Percentiles rank a stretch among this genome's conserved stretches.
Evolutionary conservation across 2,329 filamentous ascomycete genomes (phyloP).

Genomic region (Bertia moriformis): DNA sequence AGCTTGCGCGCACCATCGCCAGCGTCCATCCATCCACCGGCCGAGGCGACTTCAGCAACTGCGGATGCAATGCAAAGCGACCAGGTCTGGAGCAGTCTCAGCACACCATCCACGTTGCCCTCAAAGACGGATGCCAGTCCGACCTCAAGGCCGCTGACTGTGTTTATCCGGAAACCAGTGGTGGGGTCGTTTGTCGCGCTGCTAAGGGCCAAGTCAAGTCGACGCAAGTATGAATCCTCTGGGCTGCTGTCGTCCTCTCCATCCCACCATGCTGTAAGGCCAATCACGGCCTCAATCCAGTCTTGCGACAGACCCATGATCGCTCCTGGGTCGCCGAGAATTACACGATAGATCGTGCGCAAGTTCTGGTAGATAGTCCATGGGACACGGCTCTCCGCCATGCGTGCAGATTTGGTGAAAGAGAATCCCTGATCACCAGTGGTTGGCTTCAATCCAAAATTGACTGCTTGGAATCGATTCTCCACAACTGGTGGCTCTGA

Average conservation of each 20-base stretch:
- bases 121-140: conserved; percentile 43
- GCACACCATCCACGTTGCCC: conserved; percentile 35
- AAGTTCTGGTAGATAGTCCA: conserved; percentile 46
- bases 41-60: conserved; percentile 38
- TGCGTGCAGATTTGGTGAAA: conserved; percentile 36
- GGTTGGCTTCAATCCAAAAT: conserved; percentile 20
- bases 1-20: conserved; percentile 20
- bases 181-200: conserved; percentile 18
- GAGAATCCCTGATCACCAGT: conserved; percentile 22
- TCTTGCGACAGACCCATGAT: conserved; percentile 40
- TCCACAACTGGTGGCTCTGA: conserved; percentile 18
- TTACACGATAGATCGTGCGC: conserved; percentile 36
- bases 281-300: conserved; percentile 47
- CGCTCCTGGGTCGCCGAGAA: conserved; percentile 38
- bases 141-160: conserved; percentile 37
- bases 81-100: conserved; percentile 38
- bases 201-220: background rate
- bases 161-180: conserved; percentile 33
- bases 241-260: conserved; percentile 30
- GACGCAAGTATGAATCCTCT: background rate
- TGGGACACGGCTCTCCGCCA: conserved; percentile 43
- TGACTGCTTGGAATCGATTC: conserved; percentile 27
- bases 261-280: conserved; percentile 50
- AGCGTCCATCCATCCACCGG: conserved; percentile 40
- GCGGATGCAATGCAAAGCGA: conserved; percentile 38